Evolutionary conservation across 2,329 filamentous ascomycete genomes (phyloP).

Genomic region (Colletotrichum plurivorum): DNA sequence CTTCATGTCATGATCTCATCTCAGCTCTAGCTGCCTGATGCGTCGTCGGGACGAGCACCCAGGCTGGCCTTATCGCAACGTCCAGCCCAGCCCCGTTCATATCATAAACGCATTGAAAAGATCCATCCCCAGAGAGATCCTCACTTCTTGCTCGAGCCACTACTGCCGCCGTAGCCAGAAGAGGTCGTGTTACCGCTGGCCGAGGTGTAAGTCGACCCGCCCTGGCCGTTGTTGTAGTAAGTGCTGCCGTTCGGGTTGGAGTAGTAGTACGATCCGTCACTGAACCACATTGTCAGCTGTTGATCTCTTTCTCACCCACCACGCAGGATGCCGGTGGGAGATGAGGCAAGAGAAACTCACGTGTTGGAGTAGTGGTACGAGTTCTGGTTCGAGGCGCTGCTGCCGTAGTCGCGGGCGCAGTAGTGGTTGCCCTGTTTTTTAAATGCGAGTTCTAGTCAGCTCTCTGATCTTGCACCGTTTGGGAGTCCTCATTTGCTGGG

Average conservation of each 20-base stretch:
- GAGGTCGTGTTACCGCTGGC: slow-evolving; percentile 57
- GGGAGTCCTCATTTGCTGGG: no score
- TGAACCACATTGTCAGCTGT: slow-evolving; percentile 47
- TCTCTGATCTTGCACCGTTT: no score
- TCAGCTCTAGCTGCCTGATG: no score
- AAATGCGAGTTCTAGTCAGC: no score
- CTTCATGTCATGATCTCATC: no score
- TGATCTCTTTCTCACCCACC: no score
- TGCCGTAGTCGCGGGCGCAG: slow-evolving; percentile 75
- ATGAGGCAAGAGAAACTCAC: slow-evolving; percentile 51
- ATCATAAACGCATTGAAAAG: neutral
- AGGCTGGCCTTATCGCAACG: no score
- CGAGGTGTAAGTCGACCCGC: slow-evolving; percentile 72
- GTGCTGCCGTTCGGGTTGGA: slow-evolving; percentile 77
- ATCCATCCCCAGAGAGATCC: neutral
- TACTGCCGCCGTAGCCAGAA: slow-evolving; percentile 42
- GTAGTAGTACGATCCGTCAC: slow-evolving; percentile 81
- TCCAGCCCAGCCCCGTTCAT: neutral
- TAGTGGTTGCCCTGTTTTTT: slow-evolving; percentile 75
- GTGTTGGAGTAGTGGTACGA: slow-evolving; percentile 78
- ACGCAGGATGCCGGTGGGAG: neutral
- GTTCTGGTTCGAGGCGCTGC: slow-evolving; percentile 68
- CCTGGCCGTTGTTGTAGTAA: slow-evolving; percentile 75
- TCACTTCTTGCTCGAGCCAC: neutral
- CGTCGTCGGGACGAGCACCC: neutral